These are phyloP conservation scores for Pascua sp. DNA, from an alignment of 1,284 basidiomycete genomes.

Conservation along the genomic window DNA sequence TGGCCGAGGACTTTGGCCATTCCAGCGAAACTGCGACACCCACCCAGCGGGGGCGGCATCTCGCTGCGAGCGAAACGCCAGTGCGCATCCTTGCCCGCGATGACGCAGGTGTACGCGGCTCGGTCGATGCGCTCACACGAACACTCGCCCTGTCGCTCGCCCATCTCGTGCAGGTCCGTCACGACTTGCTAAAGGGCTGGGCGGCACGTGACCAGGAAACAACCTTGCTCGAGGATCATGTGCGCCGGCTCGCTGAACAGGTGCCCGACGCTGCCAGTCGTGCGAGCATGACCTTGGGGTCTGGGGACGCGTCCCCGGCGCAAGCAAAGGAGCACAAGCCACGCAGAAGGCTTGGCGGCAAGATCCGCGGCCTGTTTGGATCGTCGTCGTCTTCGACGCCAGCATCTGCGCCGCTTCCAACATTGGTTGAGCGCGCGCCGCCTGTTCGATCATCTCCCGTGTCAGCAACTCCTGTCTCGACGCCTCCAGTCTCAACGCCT, in stretches of 20 bases:
- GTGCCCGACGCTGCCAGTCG: conserved; percentile 2
- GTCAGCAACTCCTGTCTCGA: too few species aligned
- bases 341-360: conserved; percentile 34
- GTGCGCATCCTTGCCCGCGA: conserved; percentile 21
- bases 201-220: conserved; percentile 34
- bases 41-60: conserved; percentile 16
- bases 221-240: conserved; percentile 29
- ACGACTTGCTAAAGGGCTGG: conserved; percentile 37
- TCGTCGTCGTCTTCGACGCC: conserved; percentile 26
- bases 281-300: neutral
- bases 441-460: conserved; percentile 3
- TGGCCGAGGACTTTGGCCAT: conserved; percentile 10
- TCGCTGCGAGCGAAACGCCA: conserved; percentile 19
- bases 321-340: conserved; percentile 25
- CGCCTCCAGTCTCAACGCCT: too few species aligned
- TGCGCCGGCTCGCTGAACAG: conserved; percentile 11
- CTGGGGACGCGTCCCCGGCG: conserved; percentile 8
- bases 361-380: conserved; percentile 35
- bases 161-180: conserved; percentile 29
- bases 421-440: conserved; percentile 14
- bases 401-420: conserved; percentile 7
- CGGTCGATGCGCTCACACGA: conserved; percentile 23
- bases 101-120: conserved; percentile 11
- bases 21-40: conserved; percentile 9
- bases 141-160: conserved; percentile 31